Evolutionary conservation across 192 early-diverging fungal genomes (phyloP).

Genomic region (Backusella tuberculispora): DNA sequence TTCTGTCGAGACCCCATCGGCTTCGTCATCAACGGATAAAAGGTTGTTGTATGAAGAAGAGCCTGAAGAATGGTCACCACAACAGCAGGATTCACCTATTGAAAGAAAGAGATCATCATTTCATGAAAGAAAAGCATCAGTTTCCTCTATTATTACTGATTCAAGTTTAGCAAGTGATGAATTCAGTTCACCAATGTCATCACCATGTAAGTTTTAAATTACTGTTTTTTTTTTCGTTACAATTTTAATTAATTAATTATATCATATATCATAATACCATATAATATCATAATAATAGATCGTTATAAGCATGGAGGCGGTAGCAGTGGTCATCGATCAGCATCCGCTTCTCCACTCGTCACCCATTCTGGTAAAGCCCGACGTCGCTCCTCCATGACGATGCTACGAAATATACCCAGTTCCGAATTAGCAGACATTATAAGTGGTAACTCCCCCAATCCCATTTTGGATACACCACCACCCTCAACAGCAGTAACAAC

Average conservation of each 20-base stretch:
- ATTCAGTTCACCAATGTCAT: slow-evolving; percentile 30
- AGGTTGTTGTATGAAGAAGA: not conserved
- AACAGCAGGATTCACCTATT: not conserved
- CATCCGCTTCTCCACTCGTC: slow-evolving; percentile 9
- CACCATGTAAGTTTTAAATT: slow-evolving; percentile 22
- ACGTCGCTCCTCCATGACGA: slow-evolving; percentile 42
- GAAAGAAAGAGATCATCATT: slow-evolving; percentile 3
- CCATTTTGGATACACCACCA: slow-evolving; percentile 30
- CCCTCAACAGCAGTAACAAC: not conserved
- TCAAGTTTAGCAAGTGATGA: slow-evolving; percentile 28
- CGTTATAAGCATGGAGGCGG: slow-evolving; percentile 4
- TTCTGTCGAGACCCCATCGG: not conserved
- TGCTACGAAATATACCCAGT: slow-evolving; percentile 43
- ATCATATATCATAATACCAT: not conserved
- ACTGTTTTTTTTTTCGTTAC: not conserved
- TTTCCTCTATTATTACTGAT: slow-evolving; percentile 34
- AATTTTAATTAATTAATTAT: not conserved
- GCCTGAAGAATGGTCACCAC: not conserved
- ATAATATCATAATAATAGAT: not conserved
- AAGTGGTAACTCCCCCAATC: slow-evolving; percentile 41
- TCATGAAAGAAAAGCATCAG: slow-evolving; percentile 30
- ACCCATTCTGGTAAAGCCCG: slow-evolving; percentile 16
- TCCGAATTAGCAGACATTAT: slow-evolving; percentile 44
- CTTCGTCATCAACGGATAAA: not conserved
- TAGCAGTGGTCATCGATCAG: slow-evolving; percentile 7